Percentiles rank a stretch among this genome's conserved stretches.
Conservation (phyloP, 2,329 filamentous ascomycete species). For the Scortechinia acanthostroma region DNA sequence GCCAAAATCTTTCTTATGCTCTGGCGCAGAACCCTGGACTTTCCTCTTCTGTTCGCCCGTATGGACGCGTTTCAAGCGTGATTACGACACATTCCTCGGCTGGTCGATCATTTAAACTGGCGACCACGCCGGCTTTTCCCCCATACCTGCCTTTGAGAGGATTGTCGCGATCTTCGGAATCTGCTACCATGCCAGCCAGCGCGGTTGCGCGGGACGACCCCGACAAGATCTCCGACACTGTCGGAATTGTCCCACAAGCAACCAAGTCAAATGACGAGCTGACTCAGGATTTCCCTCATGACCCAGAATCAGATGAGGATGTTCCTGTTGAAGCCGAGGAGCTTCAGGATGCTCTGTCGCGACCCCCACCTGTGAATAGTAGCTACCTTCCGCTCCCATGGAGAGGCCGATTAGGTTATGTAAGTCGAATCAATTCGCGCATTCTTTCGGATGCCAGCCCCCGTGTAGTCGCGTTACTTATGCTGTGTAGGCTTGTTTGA, state of each 20-base stretch:
- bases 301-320: slow-evolving; percentile 44
- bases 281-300: slow-evolving; percentile 13
- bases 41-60: no score
- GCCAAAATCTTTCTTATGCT: no score
- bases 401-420: slow-evolving; percentile 84
- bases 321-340: slow-evolving; percentile 46
- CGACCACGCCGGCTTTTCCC: no score
- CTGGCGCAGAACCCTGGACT: no score
- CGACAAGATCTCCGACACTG: neutral
- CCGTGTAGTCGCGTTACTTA: slow-evolving; percentile 4
- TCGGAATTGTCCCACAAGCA: neutral
- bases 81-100: no score
- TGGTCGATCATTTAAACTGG: no score
- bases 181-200: no score
- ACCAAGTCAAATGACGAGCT: slow-evolving; percentile 6
- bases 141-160: no score
- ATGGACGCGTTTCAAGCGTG: no score
- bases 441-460: slow-evolving; percentile 7
- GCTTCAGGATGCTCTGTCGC: slow-evolving; percentile 44
- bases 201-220: neutral
- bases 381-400: slow-evolving; percentile 78
- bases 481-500: slow-evolving; percentile 68
- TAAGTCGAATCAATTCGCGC: slow-evolving; percentile 30
- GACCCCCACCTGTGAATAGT: slow-evolving; percentile 76
- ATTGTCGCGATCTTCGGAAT: no score